A percentile compares a stretch with the other conserved stretches of the same genome.
phyloP scores from a whole-genome alignment of 169 alveolate genomes.

The Plasmodium gonderi region DNA sequence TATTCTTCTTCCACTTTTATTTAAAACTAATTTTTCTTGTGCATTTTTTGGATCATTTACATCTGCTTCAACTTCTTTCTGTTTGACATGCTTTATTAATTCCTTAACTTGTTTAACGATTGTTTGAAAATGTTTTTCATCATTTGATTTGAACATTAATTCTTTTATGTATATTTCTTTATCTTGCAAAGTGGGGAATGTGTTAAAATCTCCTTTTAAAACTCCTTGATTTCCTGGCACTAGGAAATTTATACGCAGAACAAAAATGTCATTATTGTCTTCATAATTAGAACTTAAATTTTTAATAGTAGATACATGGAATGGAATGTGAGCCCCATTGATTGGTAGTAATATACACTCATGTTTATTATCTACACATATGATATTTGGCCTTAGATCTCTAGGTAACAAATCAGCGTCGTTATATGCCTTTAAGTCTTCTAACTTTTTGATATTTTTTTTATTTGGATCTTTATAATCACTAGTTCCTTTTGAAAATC shows the following conservation, averaged over 20 bases:
- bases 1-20: slow-evolving; percentile 85
- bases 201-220: slow-evolving; percentile 84
- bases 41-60: slow-evolving; percentile 90
- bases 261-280: slow-evolving; percentile 87
- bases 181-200: slow-evolving; percentile 86
- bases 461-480: slow-evolving; percentile 84
- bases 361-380: slow-evolving; percentile 88
- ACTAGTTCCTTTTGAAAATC: slow-evolving; percentile 86
- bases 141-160: slow-evolving; percentile 92
- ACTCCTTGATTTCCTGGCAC: slow-evolving; percentile 93
- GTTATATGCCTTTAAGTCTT: slow-evolving; percentile 87
- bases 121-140: slow-evolving; percentile 87
- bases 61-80: slow-evolving; percentile 93
- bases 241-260: slow-evolving; percentile 93
- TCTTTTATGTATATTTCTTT: slow-evolving; percentile 94
- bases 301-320: slow-evolving; percentile 92
- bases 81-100: slow-evolving; percentile 93
- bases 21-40: slow-evolving; percentile 91
- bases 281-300: slow-evolving; percentile 92
- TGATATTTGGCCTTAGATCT: slow-evolving; percentile 87
- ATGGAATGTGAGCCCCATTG: slow-evolving; percentile 90
- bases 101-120: slow-evolving; percentile 93
- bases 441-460: slow-evolving; percentile 87
- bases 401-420: slow-evolving; percentile 87
- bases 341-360: slow-evolving; percentile 92